Base-by-base conservation (phyloP, 2,329 filamentous ascomycete species). In the Aspergillus niger region DNA sequence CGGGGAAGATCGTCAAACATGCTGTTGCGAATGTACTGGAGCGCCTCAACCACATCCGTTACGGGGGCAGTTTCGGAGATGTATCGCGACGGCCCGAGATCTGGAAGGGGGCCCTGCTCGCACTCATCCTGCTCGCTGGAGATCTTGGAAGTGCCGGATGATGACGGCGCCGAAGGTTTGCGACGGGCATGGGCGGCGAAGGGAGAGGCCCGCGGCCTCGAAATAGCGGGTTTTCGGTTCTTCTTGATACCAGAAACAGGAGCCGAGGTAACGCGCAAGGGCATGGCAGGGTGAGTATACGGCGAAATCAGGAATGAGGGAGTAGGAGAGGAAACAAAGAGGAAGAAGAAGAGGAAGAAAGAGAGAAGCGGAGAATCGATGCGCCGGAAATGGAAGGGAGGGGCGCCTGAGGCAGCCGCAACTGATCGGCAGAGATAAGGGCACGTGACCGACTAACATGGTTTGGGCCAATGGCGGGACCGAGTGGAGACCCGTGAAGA, bases 1-100 rank as follows among this genome's bases (percentile, higher is more conserved):
- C 75, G 75, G 0, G 86, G 86, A 17, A 89, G 75, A 10, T 81
- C 75, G 54, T 81, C 81, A 66, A 88, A 89, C 77, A 85, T 85
- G 30, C 74, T 77, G 13, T 74, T 73, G 22, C 77, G 80, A 36
- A 86, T 81, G 69, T 86, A 79, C 53, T 79, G 72, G 38, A 88
- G 81, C 11, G 83, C 83, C 64, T 85, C 80, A 7, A 80, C 74
- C 4, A 86, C 81, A 72, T 81, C 79, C 49, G 77, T 73, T 15
- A 82, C 79, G 5, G 76, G 72, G 1, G 81, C 71, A 17, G 82
- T 77, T 20, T 79, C 68, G 5, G 81, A 73, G 2, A 87, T 77
- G 28, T 80, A 81, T 8, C 76, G 77, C 7, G 84, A 79, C 4
- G 79, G 69, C 20, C 84, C 85, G 4, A 79, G 72, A 60, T 87